These are phyloP conservation scores for Pleurotus tuoliensis DNA, from an alignment of 768 basidiomycete genomes.

Conservation along the genomic window DNA sequence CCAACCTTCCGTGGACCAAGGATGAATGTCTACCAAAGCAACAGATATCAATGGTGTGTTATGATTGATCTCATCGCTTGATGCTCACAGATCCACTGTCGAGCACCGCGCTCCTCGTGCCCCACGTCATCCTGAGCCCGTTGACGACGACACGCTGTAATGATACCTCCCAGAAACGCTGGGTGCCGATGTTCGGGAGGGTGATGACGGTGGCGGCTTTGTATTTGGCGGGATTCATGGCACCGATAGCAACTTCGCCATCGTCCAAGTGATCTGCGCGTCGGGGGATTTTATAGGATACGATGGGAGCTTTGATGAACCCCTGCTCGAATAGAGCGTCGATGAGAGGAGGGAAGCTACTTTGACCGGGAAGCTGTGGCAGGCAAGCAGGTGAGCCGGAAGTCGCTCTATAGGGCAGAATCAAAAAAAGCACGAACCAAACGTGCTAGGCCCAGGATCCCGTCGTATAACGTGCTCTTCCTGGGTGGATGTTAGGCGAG, in stretches of 20 bases:
- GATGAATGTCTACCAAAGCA: background rate
- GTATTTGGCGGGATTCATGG: slow-evolving; percentile 53
- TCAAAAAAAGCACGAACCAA: slow-evolving; percentile 12
- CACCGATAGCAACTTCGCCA: slow-evolving; percentile 60
- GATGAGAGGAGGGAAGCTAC: slow-evolving; percentile 54
- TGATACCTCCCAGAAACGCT: slow-evolving; percentile 65
- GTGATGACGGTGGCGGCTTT: slow-evolving; percentile 41
- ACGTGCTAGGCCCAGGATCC: slow-evolving; percentile 47
- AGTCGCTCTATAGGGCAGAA: background rate
- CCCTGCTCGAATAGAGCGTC: slow-evolving; percentile 51
- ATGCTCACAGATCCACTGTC: slow-evolving; percentile 39
- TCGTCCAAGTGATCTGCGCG: slow-evolving; percentile 51
- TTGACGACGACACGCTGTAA: slow-evolving; percentile 48
- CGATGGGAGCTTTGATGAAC: slow-evolving; percentile 48
- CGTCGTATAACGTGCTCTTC: slow-evolving; percentile 43
- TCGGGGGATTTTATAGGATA: slow-evolving; percentile 66
- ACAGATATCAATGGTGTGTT: background rate
- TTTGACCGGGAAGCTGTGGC: slow-evolving; percentile 48
- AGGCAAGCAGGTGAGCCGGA: slow-evolving; percentile 13
- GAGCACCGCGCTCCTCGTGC: slow-evolving; percentile 62
- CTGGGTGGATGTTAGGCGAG: slow-evolving; percentile 10
- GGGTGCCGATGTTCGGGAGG: slow-evolving; percentile 42
- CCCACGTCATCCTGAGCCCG: slow-evolving; percentile 39
- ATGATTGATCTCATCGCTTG: background rate
- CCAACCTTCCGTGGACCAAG: slow-evolving; percentile 1